Conservation (phyloP, 2,329 filamentous ascomycete species). For the Passalora sequoiae region DNA sequence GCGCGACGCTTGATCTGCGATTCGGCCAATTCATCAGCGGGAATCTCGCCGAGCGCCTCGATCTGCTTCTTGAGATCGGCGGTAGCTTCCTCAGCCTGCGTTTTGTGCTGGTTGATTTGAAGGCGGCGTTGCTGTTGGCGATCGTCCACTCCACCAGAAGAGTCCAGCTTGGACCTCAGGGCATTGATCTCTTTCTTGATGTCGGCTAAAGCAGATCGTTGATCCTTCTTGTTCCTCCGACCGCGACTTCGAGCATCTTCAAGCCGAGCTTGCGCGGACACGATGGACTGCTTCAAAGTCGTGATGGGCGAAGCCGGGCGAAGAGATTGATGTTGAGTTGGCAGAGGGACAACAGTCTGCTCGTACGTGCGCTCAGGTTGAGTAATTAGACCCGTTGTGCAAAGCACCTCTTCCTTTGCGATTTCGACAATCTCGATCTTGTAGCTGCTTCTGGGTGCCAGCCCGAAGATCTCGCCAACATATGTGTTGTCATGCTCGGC, state of each 20-base stretch:
- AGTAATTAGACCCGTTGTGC: slow-evolving; percentile 67
- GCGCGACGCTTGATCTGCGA: slow-evolving; percentile 55
- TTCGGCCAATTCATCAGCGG: slow-evolving; percentile 55
- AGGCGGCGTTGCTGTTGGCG: slow-evolving; percentile 68
- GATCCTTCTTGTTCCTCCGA: slow-evolving; percentile 68
- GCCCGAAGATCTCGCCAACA: slow-evolving; percentile 63
- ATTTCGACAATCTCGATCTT: slow-evolving; percentile 72
- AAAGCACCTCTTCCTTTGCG: slow-evolving; percentile 60
- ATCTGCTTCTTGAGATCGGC: slow-evolving; percentile 54
- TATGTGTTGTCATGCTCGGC: slow-evolving; percentile 50
- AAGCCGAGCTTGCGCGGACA: slow-evolving; percentile 64
- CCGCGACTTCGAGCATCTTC: slow-evolving; percentile 63
- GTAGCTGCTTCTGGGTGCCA: slow-evolving; percentile 70
- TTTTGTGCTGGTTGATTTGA: slow-evolving; percentile 69
- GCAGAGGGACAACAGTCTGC: slow-evolving; percentile 49
- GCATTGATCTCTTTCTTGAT: slow-evolving; percentile 70
- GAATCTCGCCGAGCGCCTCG: slow-evolving; percentile 60
- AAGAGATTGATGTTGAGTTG: slow-evolving; percentile 58
- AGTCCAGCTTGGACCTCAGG: slow-evolving; percentile 60
- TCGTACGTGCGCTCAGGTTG: slow-evolving; percentile 55
- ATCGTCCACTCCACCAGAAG: slow-evolving; percentile 66
- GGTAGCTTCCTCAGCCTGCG: slow-evolving; percentile 61
- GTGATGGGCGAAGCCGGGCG: slow-evolving; percentile 72
- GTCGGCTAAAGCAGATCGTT: slow-evolving; percentile 62
- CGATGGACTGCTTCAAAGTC: slow-evolving; percentile 71